These are phyloP conservation scores for Lasiosphaeria hispida DNA, from an alignment of 495 filamentous ascomycete genomes.

Conservation along the genomic window DNA sequence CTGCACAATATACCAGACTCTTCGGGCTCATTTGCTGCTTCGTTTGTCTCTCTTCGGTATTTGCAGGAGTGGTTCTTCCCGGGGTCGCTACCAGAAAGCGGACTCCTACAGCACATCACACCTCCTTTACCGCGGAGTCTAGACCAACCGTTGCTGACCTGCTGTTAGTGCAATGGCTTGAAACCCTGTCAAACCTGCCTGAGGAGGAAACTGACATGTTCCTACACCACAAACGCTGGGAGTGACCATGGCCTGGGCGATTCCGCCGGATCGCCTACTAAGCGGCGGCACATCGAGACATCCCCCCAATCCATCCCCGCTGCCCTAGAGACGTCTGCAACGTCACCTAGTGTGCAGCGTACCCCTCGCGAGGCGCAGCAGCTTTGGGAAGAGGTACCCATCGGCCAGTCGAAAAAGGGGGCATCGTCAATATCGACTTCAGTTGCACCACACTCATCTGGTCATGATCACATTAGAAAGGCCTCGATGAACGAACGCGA, in stretches of 20 bases:
- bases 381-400: slow-evolving; percentile 25
- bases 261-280: slow-evolving; percentile 41
- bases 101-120: not conserved
- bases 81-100: not conserved
- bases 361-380: slow-evolving; percentile 14
- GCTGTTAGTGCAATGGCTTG: slow-evolving; percentile 62
- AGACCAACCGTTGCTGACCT: slow-evolving; percentile 19
- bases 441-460: slow-evolving; percentile 17
- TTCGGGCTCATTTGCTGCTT: not conserved
- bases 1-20: not conserved
- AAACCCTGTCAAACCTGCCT: slow-evolving; percentile 67
- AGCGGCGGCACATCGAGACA: slow-evolving; percentile 43
- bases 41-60: not conserved
- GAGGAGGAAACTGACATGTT: slow-evolving; percentile 54
- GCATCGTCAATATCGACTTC: slow-evolving; percentile 23
- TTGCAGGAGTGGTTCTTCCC: not conserved
- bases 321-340: slow-evolving; percentile 18
- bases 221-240: slow-evolving; percentile 41
- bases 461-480: slow-evolving; percentile 19
- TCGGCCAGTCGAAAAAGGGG: slow-evolving; percentile 14
- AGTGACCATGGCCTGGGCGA: slow-evolving; percentile 35
- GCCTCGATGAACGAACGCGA: slow-evolving; percentile 41
- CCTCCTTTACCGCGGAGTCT: not conserved
- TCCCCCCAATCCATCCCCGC: slow-evolving; percentile 29
- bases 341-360: slow-evolving; percentile 13